A percentile compares a stretch with the other conserved stretches of the same genome.
phyloP scores from a whole-genome alignment of 345 rosid genomes.

The Atalantia buxifolia region DNA sequence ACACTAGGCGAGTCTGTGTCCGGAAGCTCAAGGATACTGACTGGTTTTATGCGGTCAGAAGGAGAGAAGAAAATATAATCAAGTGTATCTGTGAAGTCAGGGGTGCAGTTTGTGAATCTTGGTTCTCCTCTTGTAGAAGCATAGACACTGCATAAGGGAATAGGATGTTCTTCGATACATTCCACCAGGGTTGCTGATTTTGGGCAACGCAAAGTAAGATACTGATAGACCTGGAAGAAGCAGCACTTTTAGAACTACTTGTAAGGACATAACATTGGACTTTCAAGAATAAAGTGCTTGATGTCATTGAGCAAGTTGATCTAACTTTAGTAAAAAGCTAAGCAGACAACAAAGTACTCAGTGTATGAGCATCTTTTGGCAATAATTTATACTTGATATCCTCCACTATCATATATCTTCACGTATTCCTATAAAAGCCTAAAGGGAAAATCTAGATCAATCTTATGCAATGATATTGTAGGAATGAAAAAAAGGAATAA shows the following conservation, averaged over 20 bases:
- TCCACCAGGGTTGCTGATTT: conserved; percentile 21
- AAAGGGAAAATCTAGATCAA: neutral
- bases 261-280: neutral
- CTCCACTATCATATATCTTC: neutral
- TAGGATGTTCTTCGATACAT: conserved; percentile 50
- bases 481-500: neutral
- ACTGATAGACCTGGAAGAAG: conserved; percentile 69
- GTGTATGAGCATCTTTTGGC: neutral
- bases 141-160: conserved; percentile 67
- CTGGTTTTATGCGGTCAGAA: conserved; percentile 49
- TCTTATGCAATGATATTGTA: too few species aligned
- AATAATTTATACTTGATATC: neutral
- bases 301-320: neutral
- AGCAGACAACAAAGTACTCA: neutral
- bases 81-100: conserved; percentile 71
- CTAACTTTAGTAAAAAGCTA: neutral
- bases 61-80: conserved; percentile 85
- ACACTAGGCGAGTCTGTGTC: conserved; percentile 54
- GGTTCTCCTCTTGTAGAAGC: conserved; percentile 76
- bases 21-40: conserved; percentile 65
- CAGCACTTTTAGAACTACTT: neutral
- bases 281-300: neutral
- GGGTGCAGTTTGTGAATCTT: conserved; percentile 85
- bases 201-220: conserved; percentile 57
- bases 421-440: neutral